phyloP scores from a whole-genome alignment of 768 basidiomycete species.

The Ramaria rubella region DNA sequence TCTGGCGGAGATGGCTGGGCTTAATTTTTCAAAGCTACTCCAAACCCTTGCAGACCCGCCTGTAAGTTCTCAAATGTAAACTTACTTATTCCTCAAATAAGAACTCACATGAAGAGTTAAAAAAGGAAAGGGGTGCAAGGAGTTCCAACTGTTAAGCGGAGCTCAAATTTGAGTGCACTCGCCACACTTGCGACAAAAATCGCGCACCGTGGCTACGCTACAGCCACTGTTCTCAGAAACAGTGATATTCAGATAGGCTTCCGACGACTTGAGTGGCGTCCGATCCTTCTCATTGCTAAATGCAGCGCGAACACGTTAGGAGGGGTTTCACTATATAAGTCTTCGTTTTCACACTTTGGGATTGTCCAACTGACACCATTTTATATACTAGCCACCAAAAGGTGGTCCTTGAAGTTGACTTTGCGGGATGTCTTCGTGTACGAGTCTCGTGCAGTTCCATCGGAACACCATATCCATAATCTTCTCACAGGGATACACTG shows the following conservation, averaged over 20 bases:
- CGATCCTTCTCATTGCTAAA: slow-evolving; percentile 15
- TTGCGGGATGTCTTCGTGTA: slow-evolving; percentile 82
- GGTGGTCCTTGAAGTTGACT: slow-evolving; percentile 90
- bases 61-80: too few relatives aligned
- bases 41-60: too few relatives aligned
- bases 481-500: slow-evolving; percentile 76
- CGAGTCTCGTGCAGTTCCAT: slow-evolving; percentile 20
- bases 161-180: background rate
- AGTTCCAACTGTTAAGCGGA: background rate
- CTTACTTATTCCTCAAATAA: too few relatives aligned
- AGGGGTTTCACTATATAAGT: slow-evolving; percentile 91
- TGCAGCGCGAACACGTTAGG: slow-evolving; percentile 72
- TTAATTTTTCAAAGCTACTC: too few relatives aligned
- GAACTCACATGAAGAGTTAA: too few relatives aligned
- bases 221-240: too few relatives aligned
- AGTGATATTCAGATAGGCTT: too few relatives aligned
- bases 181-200: background rate
- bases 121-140: too few relatives aligned
- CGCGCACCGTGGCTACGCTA: too few relatives aligned
- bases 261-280: slow-evolving; percentile 9
- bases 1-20: too few relatives aligned
- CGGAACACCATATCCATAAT: background rate
- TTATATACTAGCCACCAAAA: slow-evolving; percentile 91
- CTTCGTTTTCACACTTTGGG: slow-evolving; percentile 24
- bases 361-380: slow-evolving; percentile 35